Evolutionary conservation across 352 stramenopile genomes (phyloP), one percentile per base, ranked within the genome.

Genomic region (Thraustotheca clavata): DNA sequence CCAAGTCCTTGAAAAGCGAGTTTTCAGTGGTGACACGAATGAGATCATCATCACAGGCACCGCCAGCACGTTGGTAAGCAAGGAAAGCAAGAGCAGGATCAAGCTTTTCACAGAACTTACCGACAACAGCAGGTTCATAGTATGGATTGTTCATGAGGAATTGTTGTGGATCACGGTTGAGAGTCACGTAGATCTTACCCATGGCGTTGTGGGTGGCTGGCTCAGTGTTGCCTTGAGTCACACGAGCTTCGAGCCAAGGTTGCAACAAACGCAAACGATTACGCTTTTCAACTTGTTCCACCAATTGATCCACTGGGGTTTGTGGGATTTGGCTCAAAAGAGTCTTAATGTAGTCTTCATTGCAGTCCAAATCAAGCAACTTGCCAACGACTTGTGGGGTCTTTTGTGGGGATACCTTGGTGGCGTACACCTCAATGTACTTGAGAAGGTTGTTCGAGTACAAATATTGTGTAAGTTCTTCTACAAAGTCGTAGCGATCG

Each of bases 131-230:
- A 22, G 96, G 97, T 73, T 99, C 96, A 80, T 99, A 99, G 73
- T 99, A 99, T 89, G 99, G 98, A 80, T 99, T 99, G 88, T 99
- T 99, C 39, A 89, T 91, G 74, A 99, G 83, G 79, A 99, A 99
- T 63, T 98, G 90, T 74, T 98, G 96, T 8, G 97, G 96, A 67
- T 99, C 97, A 71, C 97, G 94, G 83, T 99, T 99, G 62, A 99
- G 80, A 34, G 96, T 99, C 49, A 99, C 96, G 86, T 99, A 99
- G 77, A 99, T 99, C 89, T 99, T 99, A 76, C 97, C 97, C 47
- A 99, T 94, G 36, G 97, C 96, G 74, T 99, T 99, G 86, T 99
- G 97, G 16, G 96, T 99, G 34, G 96, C 96, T 27, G 95, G 94
- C 71, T 99, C 96, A 12, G 95, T 99, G 76, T 98, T 99, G 62